Evolutionary conservation across 192 early-diverging fungal genomes (phyloP).

Genomic region (Allomyces arbusculus): DNA sequence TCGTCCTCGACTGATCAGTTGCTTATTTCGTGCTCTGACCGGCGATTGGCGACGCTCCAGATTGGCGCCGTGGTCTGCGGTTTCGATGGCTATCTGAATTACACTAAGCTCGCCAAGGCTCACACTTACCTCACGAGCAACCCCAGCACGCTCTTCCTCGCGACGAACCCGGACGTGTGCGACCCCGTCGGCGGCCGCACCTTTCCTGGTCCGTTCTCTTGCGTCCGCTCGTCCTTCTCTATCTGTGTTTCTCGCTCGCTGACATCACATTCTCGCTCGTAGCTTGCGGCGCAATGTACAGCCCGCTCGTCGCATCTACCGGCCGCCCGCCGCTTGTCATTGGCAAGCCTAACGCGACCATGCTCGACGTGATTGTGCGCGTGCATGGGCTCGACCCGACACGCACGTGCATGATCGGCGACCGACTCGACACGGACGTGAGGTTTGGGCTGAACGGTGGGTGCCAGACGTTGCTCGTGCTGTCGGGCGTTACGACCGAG

Average conservation of each 20-base stretch:
- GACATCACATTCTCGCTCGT: no score
- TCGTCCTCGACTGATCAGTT: no score
- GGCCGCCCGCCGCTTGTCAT: conserved; percentile 54
- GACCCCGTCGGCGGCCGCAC: conserved; percentile 60
- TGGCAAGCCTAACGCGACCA: conserved; percentile 82
- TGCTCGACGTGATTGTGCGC: conserved; percentile 79
- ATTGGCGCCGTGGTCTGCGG: conserved; percentile 87
- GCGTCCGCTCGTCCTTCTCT: no score
- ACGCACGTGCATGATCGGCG: conserved; percentile 90
- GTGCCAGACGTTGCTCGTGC: conserved; percentile 69
- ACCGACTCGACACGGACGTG: conserved; percentile 89
- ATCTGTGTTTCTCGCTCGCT: no score
- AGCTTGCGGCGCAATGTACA: conserved; percentile 54
- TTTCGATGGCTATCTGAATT: conserved; percentile 81
- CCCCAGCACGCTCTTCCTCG: conserved; percentile 56
- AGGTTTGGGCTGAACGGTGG: conserved; percentile 73
- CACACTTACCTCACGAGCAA: conserved; percentile 56
- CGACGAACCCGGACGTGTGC: conserved; percentile 83
- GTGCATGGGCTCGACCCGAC: conserved; percentile 57
- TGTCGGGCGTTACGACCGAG: conserved; percentile 9
- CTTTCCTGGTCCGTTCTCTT: conserved; percentile 34
- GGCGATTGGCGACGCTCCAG: neutral
- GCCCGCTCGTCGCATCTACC: conserved; percentile 50
- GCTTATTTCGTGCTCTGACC: no score
- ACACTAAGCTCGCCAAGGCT: conserved; percentile 79